Evolutionary conservation across 225 moss, liverwort and hornwort species (phyloP), one percentile per base, ranked within the genome.

Genomic region (Ulota crispa): DNA sequence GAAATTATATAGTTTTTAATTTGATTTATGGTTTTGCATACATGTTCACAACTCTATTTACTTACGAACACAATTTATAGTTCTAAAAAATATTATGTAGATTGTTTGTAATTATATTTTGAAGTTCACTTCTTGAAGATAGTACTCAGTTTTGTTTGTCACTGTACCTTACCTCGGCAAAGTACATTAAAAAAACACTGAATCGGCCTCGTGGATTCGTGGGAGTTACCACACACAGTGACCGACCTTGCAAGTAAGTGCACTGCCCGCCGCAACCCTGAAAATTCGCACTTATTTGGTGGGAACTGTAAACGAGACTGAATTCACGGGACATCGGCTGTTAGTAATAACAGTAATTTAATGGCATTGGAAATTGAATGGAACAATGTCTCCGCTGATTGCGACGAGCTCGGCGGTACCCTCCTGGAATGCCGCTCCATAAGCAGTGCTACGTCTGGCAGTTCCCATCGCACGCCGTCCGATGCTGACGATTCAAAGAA

Each of bases 361-460:
- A 14, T 45, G 45, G 10, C 37, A 57, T 57, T 57, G 15, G 23
- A n/a, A n/a, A n/a, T n/a, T n/a, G n/a, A n/a, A 30, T 30, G 23
- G 24, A 30, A 11, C 34, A 30, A 11, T 27, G 3, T 11, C 27
- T n/a, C n/a, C 70, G 36, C 18, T 53, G 15, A 62, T 30, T 30
- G 66, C 65, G 74, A 66, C 37, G 74, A 55, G 30, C 56, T 56
- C 81, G 81, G 81, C 81, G 74, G 66, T 28, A 18, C n/a, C 41
- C 19, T 24, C 34, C 63, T 63, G 72, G 36, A 15, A 47, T 27
- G 56, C 16, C 16, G 65, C 41, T 42, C 73, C 66, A 42, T 20
- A 30, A 64, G 66, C 41, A 12, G n/a, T 43, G 24, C 43, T 32
- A 32, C 56, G 43, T 75, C 57, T 11, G 74, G 56, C 42, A n/a